phyloP scores from a whole-genome alignment of 176 grass and related monocot species.

The Musa troglodytarum region DNA sequence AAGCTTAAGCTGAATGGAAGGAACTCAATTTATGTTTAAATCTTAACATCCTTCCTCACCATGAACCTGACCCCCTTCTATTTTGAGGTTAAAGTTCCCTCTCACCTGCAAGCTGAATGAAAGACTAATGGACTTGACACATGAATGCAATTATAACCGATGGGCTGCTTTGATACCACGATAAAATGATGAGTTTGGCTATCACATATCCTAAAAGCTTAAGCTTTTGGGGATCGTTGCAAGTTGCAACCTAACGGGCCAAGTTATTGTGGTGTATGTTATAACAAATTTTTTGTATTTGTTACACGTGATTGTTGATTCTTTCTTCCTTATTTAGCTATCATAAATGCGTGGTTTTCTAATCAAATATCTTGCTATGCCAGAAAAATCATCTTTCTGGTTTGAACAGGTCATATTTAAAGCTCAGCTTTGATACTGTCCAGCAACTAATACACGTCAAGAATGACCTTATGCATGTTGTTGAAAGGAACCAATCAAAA shows the following conservation, averaged over 20 bases:
- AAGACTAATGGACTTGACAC: neutral
- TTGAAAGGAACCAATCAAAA: conserved; percentile 79
- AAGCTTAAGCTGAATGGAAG: neutral
- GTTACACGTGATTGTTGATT: no score
- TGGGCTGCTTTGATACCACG: neutral
- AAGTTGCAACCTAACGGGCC: neutral
- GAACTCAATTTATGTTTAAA: neutral
- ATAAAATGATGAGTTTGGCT: neutral
- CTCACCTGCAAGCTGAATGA: neutral
- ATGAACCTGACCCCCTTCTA: no score
- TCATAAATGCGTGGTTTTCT: conserved; percentile 2
- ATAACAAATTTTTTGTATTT: neutral
- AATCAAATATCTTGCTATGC: conserved; percentile 7
- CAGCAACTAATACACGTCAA: conserved; percentile 86
- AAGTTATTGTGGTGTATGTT: neutral
- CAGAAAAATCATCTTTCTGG: conserved; percentile 99
- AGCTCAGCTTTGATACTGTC: conserved; percentile 82
- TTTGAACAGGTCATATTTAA: conserved; percentile 75
- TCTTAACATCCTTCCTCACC: no score
- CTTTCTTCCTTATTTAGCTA: neutral
- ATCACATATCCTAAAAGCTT: neutral
- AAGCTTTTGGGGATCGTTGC: neutral
- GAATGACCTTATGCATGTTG: conserved; percentile 80
- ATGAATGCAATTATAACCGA: neutral
- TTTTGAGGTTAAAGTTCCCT: no score